Evolutionary conservation across 2,329 filamentous ascomycete genomes (phyloP).

Genomic region (Penicillium occitanis): DNA sequence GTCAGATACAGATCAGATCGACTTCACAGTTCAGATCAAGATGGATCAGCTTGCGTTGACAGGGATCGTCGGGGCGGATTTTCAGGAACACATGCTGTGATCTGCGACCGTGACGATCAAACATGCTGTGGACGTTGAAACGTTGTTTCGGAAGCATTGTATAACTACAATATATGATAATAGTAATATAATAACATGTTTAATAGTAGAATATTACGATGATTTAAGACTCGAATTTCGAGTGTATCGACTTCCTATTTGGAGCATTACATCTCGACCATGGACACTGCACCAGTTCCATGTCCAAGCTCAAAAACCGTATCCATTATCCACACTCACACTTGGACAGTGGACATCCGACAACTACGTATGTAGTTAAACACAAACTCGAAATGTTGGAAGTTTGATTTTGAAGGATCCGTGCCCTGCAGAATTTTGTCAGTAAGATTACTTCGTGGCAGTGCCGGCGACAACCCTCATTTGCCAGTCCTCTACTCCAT

Average conservation of each 20-base stretch:
- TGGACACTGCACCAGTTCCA: not conserved
- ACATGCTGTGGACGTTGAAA: conserved; percentile 2
- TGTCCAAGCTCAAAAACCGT: not conserved
- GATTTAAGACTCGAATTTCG: not conserved
- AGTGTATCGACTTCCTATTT: not conserved
- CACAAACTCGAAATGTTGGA: not conserved
- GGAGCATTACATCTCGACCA: not conserved
- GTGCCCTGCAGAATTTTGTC: not conserved
- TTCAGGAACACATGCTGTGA: conserved; percentile 20
- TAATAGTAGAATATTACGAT: not conserved
- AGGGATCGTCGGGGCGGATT: conserved; percentile 22
- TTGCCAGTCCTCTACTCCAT: not conserved
- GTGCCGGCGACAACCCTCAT: conserved; percentile 10
- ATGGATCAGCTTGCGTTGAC: conserved; percentile 21
- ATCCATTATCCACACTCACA: not conserved
- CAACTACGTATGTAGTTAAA: not conserved
- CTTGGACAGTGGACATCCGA: not conserved
- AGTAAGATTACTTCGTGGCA: conserved; percentile 11
- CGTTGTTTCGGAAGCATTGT: not conserved
- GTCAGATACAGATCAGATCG: not conserved
- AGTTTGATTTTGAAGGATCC: not conserved
- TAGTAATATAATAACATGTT: not conserved
- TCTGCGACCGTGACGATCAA: conserved; percentile 19
- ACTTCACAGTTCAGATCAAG: conserved; percentile 15
- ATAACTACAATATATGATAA: too few species aligned